Percentiles rank a stretch among this genome's conserved stretches.
phyloP scores from a whole-genome alignment of 345 rosid genomes.

The Salix koriyanagi region DNA sequence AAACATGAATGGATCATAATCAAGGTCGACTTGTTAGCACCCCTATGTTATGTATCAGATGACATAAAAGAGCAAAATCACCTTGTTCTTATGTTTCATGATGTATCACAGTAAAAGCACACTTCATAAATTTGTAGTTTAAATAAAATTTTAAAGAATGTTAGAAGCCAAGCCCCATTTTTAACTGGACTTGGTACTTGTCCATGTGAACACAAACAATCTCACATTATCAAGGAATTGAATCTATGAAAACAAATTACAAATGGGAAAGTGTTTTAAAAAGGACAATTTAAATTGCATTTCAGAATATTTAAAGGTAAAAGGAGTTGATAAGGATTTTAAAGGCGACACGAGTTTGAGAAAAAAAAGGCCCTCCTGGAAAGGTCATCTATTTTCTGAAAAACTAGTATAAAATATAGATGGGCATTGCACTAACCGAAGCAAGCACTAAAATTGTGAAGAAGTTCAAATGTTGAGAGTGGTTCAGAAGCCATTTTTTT shows the following conservation, averaged over 20 bases:
- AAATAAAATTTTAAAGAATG: not conserved
- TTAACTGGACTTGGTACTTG: not conserved
- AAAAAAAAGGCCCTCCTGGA: not conserved
- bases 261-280: not conserved
- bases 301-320: not conserved
- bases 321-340: not conserved
- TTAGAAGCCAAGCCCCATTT: not conserved
- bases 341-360: not conserved
- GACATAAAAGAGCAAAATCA: not conserved
- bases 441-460: constrained; percentile 89
- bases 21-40: not conserved
- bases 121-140: not conserved
- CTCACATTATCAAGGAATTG: not conserved
- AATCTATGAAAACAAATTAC: not conserved
- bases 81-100: not conserved
- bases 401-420: not conserved
- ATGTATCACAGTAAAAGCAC: not conserved
- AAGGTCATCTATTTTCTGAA: not conserved
- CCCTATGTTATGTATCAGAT: not conserved
- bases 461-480: constrained; percentile 81
- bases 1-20: not conserved
- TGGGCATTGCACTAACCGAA: constrained; percentile 56
- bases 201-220: not conserved
- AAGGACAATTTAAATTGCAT: not conserved
- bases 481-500: constrained; percentile 67